Percentiles rank a stretch among this genome's conserved stretches.
Evolutionary conservation across 2,329 filamentous ascomycete species (phyloP).

Genomic region (Penicillium sclerotiorum): DNA sequence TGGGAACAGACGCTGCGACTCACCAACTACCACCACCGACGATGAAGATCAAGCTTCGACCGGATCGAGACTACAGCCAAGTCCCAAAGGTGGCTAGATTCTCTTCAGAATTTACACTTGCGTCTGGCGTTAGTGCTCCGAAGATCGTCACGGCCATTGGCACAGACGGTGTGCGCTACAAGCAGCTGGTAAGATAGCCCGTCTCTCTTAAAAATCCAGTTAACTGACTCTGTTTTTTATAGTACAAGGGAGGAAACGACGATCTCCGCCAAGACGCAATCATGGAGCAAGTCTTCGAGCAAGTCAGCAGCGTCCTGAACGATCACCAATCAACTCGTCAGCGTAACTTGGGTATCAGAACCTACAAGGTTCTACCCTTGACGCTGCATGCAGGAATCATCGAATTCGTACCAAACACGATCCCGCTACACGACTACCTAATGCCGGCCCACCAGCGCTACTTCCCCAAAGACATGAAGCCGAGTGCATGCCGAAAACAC

Average conservation of each 20-base stretch:
- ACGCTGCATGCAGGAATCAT: slow-evolving; percentile 86
- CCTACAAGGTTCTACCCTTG: slow-evolving; percentile 94
- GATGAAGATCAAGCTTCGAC: slow-evolving; percentile 75
- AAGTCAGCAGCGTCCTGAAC: slow-evolving; percentile 86
- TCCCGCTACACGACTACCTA: slow-evolving; percentile 88
- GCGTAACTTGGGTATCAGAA: slow-evolving; percentile 84
- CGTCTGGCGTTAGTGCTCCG: slow-evolving; percentile 85
- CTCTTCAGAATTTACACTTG: slow-evolving; percentile 76
- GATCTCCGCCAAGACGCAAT: slow-evolving; percentile 95
- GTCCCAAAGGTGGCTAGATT: slow-evolving; percentile 76
- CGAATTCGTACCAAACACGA: slow-evolving; percentile 93
- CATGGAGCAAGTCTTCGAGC: slow-evolving; percentile 99
- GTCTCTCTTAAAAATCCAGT: background rate
- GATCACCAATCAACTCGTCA: slow-evolving; percentile 85
- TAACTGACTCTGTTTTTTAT: slow-evolving; percentile 1
- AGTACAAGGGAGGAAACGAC: slow-evolving; percentile 92
- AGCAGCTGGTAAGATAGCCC: slow-evolving; percentile 67
- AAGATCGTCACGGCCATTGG: slow-evolving; percentile 87
- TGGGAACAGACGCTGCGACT: slow-evolving; percentile 65
- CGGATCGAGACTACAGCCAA: slow-evolving; percentile 72
- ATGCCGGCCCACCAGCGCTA: slow-evolving; percentile 88
- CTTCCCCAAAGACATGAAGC: slow-evolving; percentile 80
- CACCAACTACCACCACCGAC: slow-evolving; percentile 84
- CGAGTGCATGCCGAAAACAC: slow-evolving; percentile 73
- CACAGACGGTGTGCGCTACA: slow-evolving; percentile 77